Percentiles rank a stretch among this genome's conserved stretches.
Evolutionary conservation across 192 early-diverging fungal genomes (phyloP).

Genomic region (Backusella parvicylindrica): DNA sequence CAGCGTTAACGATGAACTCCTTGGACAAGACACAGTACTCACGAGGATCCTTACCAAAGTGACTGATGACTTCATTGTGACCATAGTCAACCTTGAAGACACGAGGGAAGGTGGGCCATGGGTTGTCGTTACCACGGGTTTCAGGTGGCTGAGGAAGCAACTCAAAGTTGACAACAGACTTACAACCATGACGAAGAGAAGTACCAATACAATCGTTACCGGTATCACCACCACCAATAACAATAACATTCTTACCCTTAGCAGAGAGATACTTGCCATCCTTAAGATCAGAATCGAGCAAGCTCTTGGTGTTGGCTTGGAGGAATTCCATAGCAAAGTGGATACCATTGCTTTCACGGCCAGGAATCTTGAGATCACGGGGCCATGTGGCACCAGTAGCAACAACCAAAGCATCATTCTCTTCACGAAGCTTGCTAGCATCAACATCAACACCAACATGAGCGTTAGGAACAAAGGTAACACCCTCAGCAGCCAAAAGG

Average conservation of each 20-base stretch:
- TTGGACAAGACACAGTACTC: slow-evolving; percentile 94
- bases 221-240: slow-evolving; percentile 98
- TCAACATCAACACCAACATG: slow-evolving; percentile 86
- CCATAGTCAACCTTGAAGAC: slow-evolving; percentile 97
- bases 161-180: slow-evolving; percentile 94
- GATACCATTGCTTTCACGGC: slow-evolving; percentile 82
- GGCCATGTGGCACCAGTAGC: slow-evolving; percentile 98
- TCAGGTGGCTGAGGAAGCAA: slow-evolving; percentile 91
- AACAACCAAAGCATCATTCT: slow-evolving; percentile 81
- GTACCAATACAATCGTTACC: slow-evolving; percentile 97
- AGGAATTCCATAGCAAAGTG: slow-evolving; percentile 99
- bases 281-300: slow-evolving; percentile 76
- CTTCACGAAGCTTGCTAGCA: slow-evolving; percentile 57
- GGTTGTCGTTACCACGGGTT: slow-evolving; percentile 83
- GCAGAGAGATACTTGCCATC: slow-evolving; percentile 79
- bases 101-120: slow-evolving; percentile 97
- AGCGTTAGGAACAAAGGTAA: slow-evolving; percentile 84
- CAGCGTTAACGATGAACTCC: slow-evolving; percentile 84
- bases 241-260: slow-evolving; percentile 90
- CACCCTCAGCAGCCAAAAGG: slow-evolving; percentile 91
- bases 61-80: slow-evolving; percentile 84
- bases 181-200: slow-evolving; percentile 87
- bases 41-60: slow-evolving; percentile 93
- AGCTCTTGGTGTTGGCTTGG: slow-evolving; percentile 81
- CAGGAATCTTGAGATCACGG: slow-evolving; percentile 88